Evolutionary conservation across 768 basidiomycete species (phyloP), one percentile per base, ranked within the genome.

Genomic region (Pholiota microspora): DNA sequence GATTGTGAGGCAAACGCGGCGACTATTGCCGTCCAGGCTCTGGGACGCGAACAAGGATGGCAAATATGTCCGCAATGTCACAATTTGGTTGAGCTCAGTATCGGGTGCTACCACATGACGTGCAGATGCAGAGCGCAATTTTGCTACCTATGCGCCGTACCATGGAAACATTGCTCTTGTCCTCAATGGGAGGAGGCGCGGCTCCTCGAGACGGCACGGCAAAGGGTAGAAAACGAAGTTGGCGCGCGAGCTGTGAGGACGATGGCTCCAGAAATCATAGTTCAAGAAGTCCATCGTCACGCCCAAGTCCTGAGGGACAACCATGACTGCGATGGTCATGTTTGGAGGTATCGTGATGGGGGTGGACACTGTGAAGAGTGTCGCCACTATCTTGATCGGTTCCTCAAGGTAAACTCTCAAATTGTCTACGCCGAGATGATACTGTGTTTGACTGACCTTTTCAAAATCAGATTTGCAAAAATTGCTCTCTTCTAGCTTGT

Each of bases 31-130:
- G 64, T 85, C 4, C 71, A 65, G 18, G 74, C 69, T 3, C 73
- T 85, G 2, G 84, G 83, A 0, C 61, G 61, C 1, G 58, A 70
- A 28, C 56, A 77, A 45, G 69, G 70, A 9, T 87, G 83, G 85
- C 82, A 86, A 59, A 85, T 82, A 0, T 88, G 86, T 61, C 85
- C 85, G 0, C 73, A 74, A 4, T 88, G 86, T 60, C 61, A 72
- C 4, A 69, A 74, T 13, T 72, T 87, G 45, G 74, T 87, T 34
- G 86, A 88, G 57, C 73, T 85, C 13, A 62, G 69, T 15, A 60
- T 72, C 4, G 85, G 86, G 0, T 87, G 86, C 56, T 83, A 78
- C 63, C 86, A 88, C 46, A 86, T 88, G 69, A 84, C 77, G 12
- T 88, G 85, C 56, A 73, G 76, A 18, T 85, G 84, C 62, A 66